Percentiles rank a stretch among this genome's conserved stretches.
phyloP scores from a whole-genome alignment of 1,139 yeast species.

The Taiozyma sp. region DNA sequence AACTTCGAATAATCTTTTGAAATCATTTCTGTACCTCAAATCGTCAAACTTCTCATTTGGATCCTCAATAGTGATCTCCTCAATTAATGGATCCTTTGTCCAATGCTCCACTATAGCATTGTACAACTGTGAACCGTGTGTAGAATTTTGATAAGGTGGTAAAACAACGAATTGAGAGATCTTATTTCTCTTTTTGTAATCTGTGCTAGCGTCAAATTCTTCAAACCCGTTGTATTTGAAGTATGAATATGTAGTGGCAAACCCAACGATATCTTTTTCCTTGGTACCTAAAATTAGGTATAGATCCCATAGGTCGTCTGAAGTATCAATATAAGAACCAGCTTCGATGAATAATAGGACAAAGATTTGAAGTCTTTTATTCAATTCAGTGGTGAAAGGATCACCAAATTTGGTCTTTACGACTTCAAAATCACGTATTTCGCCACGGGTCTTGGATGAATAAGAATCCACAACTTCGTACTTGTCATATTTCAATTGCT shows the following conservation, averaged over 20 bases:
- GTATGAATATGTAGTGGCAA: conserved; percentile 78
- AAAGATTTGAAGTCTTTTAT: conserved; percentile 70
- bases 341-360: conserved; percentile 88
- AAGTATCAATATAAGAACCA: conserved; percentile 79
- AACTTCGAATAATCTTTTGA: conserved; percentile 42
- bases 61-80: conserved; percentile 87
- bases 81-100: conserved; percentile 46
- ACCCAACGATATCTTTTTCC: conserved; percentile 56
- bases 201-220: conserved; percentile 45
- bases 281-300: conserved; percentile 31
- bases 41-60: conserved; percentile 94
- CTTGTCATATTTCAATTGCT: conserved; percentile 15
- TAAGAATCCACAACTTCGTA: conserved; percentile 40
- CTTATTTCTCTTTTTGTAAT: conserved; percentile 52
- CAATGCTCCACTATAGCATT: conserved; percentile 49
- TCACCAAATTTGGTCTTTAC: conserved; percentile 29
- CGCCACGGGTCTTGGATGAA: conserved; percentile 20
- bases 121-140: conserved; percentile 70
- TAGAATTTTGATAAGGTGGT: conserved; percentile 73
- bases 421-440: conserved; percentile 32
- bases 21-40: conserved; percentile 79
- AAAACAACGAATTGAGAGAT: conserved; percentile 84
- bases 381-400: conserved; percentile 42
- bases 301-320: conserved; percentile 71
- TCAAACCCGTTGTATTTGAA: conserved; percentile 65